phyloP scores from a whole-genome alignment of 352 stramenopile genomes.

The Pythium coloratum region DNA sequence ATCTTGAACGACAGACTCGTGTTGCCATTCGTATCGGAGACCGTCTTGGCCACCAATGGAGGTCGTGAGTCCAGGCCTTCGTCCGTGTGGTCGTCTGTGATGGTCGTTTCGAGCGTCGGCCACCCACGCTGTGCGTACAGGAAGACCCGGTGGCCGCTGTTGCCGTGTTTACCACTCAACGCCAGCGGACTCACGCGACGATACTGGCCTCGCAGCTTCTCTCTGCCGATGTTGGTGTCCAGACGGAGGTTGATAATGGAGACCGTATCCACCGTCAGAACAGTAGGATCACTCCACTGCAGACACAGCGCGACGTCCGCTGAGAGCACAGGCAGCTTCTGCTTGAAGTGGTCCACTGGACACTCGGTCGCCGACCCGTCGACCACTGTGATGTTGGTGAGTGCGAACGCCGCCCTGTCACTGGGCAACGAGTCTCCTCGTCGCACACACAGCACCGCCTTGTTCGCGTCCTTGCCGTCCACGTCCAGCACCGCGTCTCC shows the following conservation, averaged over 20 bases:
- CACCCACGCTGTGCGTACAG: conserved; percentile 14
- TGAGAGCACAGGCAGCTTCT: background rate
- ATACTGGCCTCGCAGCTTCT: background rate
- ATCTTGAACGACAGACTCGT: no score
- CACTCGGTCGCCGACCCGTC: no score
- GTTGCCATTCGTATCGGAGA: no score
- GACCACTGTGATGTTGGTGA: no score
- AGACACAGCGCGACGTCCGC: conserved; percentile 6
- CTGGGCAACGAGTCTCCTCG: no score
- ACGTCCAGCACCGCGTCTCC: conserved; percentile 3
- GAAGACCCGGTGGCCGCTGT: background rate
- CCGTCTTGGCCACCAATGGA: background rate
- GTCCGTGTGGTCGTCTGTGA: background rate
- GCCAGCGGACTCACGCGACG: background rate
- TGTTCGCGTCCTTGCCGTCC: no score
- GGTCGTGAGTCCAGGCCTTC: background rate
- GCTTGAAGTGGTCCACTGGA: background rate
- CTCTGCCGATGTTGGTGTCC: background rate
- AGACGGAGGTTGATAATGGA: background rate
- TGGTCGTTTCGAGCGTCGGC: no score
- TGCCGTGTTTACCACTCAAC: background rate
- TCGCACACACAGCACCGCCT: no score
- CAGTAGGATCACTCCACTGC: conserved; percentile 12
- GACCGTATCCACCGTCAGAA: background rate
- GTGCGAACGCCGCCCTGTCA: no score